Conservation (phyloP, 75 land plant species). For the Selaginella tamariscina region DNA sequence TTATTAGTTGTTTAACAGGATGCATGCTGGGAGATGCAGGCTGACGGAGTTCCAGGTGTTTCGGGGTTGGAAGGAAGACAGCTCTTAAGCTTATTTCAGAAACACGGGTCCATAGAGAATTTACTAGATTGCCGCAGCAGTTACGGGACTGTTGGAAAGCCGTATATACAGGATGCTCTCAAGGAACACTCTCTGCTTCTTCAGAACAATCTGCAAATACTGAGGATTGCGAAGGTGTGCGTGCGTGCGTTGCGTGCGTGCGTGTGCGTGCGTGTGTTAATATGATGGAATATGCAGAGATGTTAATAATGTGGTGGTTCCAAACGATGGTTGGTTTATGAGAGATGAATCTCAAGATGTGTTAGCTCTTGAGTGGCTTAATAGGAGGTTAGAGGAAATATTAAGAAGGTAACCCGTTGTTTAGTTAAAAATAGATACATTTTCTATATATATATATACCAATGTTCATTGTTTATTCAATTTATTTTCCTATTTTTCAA, state of each 20-base stretch:
- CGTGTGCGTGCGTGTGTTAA: not conserved
- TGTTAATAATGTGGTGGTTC: slow-evolving; percentile 16
- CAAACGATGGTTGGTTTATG: slow-evolving; percentile 25
- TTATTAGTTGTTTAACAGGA: slow-evolving; percentile 26
- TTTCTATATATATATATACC: too few species aligned
- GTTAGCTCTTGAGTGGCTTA: slow-evolving; percentile 16
- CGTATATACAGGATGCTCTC: slow-evolving; percentile 76
- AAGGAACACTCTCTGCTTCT: slow-evolving; percentile 52
- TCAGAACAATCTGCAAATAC: slow-evolving; percentile 55
- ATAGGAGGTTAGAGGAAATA: too few species aligned
- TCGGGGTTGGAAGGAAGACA: slow-evolving; percentile 78
- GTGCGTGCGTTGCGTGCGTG: not conserved
- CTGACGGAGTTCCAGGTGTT: slow-evolving; percentile 74
- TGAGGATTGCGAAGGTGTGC: slow-evolving; percentile 53
- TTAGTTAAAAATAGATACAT: too few species aligned
- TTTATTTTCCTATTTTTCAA: too few species aligned
- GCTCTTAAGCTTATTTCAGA: slow-evolving; percentile 75
- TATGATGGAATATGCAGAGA: slow-evolving; percentile 16
- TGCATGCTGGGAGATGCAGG: slow-evolving; percentile 79
- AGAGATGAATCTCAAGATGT: slow-evolving; percentile 16
- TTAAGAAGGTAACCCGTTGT: too few species aligned
- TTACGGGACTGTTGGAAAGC: slow-evolving; percentile 76
- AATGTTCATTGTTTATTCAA: too few species aligned
- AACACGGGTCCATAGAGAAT: slow-evolving; percentile 72
- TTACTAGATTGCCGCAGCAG: slow-evolving; percentile 57